phyloP scores from a whole-genome alignment of 2,329 filamentous ascomycete genomes.

The Orbilia ellipsospora region DNA sequence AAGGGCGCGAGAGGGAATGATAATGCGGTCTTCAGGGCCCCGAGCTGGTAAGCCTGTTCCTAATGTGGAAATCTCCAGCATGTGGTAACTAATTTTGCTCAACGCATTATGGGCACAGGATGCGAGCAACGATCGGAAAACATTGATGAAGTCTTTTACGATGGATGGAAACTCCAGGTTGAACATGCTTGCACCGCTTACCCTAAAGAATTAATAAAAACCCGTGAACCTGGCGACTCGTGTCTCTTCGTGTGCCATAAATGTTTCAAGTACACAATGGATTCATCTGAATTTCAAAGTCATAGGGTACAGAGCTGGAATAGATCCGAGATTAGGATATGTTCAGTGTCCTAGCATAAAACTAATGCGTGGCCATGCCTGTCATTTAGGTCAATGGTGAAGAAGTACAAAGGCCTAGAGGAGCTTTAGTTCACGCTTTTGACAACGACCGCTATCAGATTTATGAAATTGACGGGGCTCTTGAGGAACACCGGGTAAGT shows the following conservation, averaged over 20 bases:
- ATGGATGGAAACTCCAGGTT: constrained; percentile 26
- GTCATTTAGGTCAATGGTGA: constrained; percentile 49
- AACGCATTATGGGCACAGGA: constrained; percentile 24
- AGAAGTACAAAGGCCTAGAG: constrained; percentile 59
- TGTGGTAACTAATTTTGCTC: neutral
- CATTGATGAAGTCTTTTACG: constrained; percentile 27
- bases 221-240: constrained; percentile 25
- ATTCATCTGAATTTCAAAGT: constrained; percentile 64
- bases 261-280: constrained; percentile 91
- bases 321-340: no score
- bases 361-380: no score
- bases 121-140: constrained; percentile 29
- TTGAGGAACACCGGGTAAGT: constrained; percentile 71
- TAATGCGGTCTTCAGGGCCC: constrained; percentile 19
- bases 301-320: constrained; percentile 64
- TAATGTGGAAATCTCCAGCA: neutral
- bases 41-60: constrained; percentile 10
- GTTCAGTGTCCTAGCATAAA: no score
- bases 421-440: constrained; percentile 63
- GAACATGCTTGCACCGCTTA: constrained; percentile 38
- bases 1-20: constrained; percentile 8
- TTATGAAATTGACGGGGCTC: constrained; percentile 89
- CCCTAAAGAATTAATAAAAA: constrained; percentile 29
- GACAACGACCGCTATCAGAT: constrained; percentile 82
- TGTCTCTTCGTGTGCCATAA: constrained; percentile 84